A percentile compares a stretch with the other conserved stretches of the same genome.
These are phyloP conservation scores for Darksidea phi DNA, from an alignment of 495 filamentous ascomycete species.

Conservation along the genomic window DNA sequence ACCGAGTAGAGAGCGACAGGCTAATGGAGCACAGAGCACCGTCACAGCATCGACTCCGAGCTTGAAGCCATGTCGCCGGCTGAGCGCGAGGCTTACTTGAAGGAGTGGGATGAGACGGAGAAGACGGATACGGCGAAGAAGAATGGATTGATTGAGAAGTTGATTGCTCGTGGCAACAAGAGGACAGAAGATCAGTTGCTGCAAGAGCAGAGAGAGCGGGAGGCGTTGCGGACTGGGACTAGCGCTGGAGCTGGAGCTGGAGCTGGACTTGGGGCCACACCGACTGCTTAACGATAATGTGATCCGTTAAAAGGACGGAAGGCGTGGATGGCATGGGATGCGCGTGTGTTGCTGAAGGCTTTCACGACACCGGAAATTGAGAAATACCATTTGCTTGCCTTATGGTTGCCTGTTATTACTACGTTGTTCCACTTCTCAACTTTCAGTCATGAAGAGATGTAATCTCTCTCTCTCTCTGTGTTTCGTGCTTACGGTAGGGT, in stretches of 20 bases:
- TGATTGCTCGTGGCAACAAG: conserved; percentile 30
- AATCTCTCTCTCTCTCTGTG: no score
- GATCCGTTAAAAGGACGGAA: no score
- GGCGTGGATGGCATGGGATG: no score
- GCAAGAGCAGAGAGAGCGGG: conserved; percentile 5
- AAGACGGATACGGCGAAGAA: conserved; percentile 22
- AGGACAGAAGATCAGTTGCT: conserved; percentile 27
- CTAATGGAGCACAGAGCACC: background rate
- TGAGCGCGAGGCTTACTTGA: conserved; percentile 26
- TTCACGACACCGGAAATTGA: no score
- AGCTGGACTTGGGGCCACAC: conserved; percentile 2
- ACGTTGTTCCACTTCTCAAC: no score
- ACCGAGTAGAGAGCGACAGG: background rate
- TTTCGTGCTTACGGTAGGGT: no score
- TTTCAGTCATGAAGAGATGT: no score
- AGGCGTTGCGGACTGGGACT: conserved; percentile 2
- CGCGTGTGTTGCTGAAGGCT: no score
- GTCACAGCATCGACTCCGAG: conserved; percentile 21
- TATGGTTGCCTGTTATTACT: no score
- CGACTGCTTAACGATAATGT: background rate
- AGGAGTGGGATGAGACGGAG: conserved; percentile 31
- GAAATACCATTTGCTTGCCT: no score
- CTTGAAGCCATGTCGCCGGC: conserved; percentile 24
- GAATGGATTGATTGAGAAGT: conserved; percentile 19
- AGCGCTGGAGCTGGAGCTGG: background rate